Percentiles rank a stretch among this genome's conserved stretches.
phyloP scores from a whole-genome alignment of 2,329 filamentous ascomycete species.

The Xylaria sp. region DNA sequence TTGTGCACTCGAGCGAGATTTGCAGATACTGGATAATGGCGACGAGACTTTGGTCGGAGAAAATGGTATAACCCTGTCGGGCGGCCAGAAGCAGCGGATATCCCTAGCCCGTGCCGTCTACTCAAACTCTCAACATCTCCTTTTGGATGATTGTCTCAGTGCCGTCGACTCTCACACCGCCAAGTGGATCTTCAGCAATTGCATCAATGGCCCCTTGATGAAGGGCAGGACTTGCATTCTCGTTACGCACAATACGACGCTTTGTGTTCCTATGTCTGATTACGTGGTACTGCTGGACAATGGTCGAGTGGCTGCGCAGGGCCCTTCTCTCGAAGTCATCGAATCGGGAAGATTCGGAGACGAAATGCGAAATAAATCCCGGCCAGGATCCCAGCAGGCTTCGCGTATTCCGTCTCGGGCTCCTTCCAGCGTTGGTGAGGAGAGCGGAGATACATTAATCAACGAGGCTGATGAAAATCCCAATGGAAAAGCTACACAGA shows the following conservation, averaged over 20 bases:
- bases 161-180: conserved; percentile 97
- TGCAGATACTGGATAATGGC: conserved; percentile 90
- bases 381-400: conserved; percentile 73
- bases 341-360: conserved; percentile 90
- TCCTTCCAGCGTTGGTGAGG: conserved; percentile 78
- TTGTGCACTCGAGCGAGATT: conserved; percentile 89
- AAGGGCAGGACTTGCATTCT: conserved; percentile 88
- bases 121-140: conserved; percentile 88
- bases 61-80: conserved; percentile 95
- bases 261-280: conserved; percentile 83
- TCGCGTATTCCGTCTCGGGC: conserved; percentile 83
- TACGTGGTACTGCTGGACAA: conserved; percentile 90
- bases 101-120: conserved; percentile 97
- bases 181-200: conserved; percentile 97
- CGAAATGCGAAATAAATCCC: conserved; percentile 77
- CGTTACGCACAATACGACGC: conserved; percentile 93
- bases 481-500: conserved; percentile 59
- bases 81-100: conserved; percentile 97
- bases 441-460: conserved; percentile 65
- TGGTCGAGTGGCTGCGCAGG: conserved; percentile 80
- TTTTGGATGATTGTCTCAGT: conserved; percentile 94
- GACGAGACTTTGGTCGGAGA: conserved; percentile 96
- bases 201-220: conserved; percentile 91
- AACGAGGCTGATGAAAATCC: conserved; percentile 63
- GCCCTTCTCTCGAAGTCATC: conserved; percentile 81